These are phyloP conservation scores for Juglanconis oblonga DNA, from an alignment of 2,329 filamentous ascomycete genomes.

Conservation along the genomic window DNA sequence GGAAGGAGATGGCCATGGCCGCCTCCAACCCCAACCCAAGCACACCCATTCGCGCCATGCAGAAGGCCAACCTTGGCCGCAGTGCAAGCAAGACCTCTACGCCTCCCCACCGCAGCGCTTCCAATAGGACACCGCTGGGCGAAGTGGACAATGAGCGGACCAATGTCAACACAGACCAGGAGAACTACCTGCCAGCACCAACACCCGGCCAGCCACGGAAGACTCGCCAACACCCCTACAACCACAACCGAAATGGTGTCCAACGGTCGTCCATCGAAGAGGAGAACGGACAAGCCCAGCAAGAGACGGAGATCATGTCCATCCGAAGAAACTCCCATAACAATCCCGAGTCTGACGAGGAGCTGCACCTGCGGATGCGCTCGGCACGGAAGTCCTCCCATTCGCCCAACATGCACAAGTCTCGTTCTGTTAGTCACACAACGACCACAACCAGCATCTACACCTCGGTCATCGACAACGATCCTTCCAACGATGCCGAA, in stretches of 20 bases:
- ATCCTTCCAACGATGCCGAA: conserved; percentile 67
- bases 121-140: conserved; percentile 80
- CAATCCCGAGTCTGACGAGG: conserved; percentile 74
- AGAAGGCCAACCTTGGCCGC: conserved; percentile 52
- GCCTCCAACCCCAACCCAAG: conserved; percentile 42
- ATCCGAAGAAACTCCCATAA: conserved; percentile 55
- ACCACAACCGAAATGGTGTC: conserved; percentile 48
- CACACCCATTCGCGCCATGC: conserved; percentile 61
- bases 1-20: conserved; percentile 53
- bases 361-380: conserved; percentile 73
- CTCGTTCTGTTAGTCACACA: conserved; percentile 71
- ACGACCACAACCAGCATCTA: conserved; percentile 70
- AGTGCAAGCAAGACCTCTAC: conserved; percentile 74
- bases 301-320: conserved; percentile 59
- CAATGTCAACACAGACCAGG: conserved; percentile 62
- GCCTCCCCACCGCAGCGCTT: conserved; percentile 74
- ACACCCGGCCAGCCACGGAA: conserved; percentile 96
- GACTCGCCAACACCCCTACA: conserved; percentile 74
- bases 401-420: conserved; percentile 60
- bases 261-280: conserved; percentile 43
- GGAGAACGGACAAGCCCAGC: conserved; percentile 49
- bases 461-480: conserved; percentile 58
- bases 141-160: conserved; percentile 83
- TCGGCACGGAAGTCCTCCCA: conserved; percentile 63
- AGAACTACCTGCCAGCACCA: conserved; percentile 90